Evolutionary conservation across 768 basidiomycete species (phyloP).

Genomic region (Lactifluus subvellereus): DNA sequence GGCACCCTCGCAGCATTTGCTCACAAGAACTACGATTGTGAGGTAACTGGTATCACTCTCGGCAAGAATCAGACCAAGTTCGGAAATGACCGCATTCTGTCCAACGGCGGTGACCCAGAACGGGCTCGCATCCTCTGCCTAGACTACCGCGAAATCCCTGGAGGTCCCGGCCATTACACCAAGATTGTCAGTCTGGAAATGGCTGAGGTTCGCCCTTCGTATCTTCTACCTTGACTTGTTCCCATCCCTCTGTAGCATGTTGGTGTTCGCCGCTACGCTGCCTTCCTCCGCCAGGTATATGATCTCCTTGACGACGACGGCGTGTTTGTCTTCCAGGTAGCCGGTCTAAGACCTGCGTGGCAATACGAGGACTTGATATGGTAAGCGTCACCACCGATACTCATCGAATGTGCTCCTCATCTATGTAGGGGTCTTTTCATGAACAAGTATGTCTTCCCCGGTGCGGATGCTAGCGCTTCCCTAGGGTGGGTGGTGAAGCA

Average conservation of each 20-base stretch:
- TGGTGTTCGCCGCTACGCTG: slow-evolving; percentile 84
- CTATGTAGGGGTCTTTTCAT: slow-evolving; percentile 82
- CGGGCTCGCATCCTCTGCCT: slow-evolving; percentile 88
- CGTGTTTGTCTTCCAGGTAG: slow-evolving; percentile 93
- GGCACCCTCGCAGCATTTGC: slow-evolving; percentile 93
- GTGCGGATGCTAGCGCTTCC: slow-evolving; percentile 93
- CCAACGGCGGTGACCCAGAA: slow-evolving; percentile 53
- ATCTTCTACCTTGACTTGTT: not conserved
- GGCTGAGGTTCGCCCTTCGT: slow-evolving; percentile 66
- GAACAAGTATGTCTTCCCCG: slow-evolving; percentile 99
- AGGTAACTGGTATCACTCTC: slow-evolving; percentile 93
- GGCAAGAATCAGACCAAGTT: slow-evolving; percentile 88
- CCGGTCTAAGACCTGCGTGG: slow-evolving; percentile 92
- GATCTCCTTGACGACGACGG: slow-evolving; percentile 93
- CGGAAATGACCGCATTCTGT: slow-evolving; percentile 79
- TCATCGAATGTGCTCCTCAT: not conserved
- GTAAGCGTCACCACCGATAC: slow-evolving; percentile 35
- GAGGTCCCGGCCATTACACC: slow-evolving; percentile 65
- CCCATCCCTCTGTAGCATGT: slow-evolving; percentile 59
- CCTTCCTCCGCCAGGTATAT: slow-evolving; percentile 89
- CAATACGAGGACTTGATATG: slow-evolving; percentile 98
- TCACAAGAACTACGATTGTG: slow-evolving; percentile 94
- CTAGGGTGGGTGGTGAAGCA: slow-evolving; percentile 90
- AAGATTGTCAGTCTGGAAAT: slow-evolving; percentile 98
- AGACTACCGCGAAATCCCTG: slow-evolving; percentile 89